Conservation (phyloP, 108 stramenopile species). For the Pseudonitzschia delicatissima region DNA sequence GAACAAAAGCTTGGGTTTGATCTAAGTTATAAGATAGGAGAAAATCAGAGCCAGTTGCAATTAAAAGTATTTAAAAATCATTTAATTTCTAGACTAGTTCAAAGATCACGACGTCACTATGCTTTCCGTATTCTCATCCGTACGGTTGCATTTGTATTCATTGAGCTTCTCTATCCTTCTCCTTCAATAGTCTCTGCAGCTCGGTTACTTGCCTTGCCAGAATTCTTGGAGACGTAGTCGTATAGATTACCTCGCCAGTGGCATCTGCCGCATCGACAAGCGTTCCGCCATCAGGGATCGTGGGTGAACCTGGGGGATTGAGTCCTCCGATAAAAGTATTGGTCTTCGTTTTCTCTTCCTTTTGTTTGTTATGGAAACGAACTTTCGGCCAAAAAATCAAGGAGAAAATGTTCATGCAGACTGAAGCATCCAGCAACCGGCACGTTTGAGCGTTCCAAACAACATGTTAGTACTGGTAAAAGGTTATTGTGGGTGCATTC, state of each 20-base stretch:
- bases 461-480: no score
- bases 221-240: not conserved
- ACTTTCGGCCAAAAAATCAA: slow-evolving; percentile 27
- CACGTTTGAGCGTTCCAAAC: no score
- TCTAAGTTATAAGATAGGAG: no score
- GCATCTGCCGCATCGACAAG: no score
- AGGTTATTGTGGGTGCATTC: not conserved
- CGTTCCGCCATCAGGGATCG: not conserved
- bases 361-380: not conserved
- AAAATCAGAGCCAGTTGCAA: no score
- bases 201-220: not conserved
- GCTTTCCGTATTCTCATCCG: no score
- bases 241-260: not conserved
- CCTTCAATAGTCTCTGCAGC: not conserved
- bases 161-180: no score
- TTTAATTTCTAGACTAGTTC: no score
- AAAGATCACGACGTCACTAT: no score
- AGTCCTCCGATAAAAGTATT: no score
- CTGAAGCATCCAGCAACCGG: not conserved
- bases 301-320: not conserved
- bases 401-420: slow-evolving; percentile 12
- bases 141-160: no score
- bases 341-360: not conserved
- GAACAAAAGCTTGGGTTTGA: not conserved
- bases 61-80: no score